Base-by-base conservation (phyloP, 2,329 filamentous ascomycete species). In the Magnaporthiopsis poae region DNA sequence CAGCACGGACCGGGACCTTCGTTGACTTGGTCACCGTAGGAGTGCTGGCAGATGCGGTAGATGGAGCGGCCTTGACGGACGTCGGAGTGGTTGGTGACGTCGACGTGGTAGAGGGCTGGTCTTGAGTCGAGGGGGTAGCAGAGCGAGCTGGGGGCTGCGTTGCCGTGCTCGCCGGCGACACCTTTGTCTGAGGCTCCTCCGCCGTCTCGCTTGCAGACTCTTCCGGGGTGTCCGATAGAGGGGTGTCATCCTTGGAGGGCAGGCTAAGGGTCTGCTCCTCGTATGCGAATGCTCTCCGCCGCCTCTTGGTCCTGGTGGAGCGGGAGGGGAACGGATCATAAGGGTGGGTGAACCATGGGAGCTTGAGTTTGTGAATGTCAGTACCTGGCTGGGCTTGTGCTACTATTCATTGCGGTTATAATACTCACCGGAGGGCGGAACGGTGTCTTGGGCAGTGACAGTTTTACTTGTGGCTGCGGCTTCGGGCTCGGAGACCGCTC, bases 291-390 rank as follows among this genome's bases (percentile, higher is more conserved):
- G 73, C 69, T 65, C 74, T 75, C 68, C 74, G 74, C 70, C 77
- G 81, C 74, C 80, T 81, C 69, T 77, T 79, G 52, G 77, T 75
- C 71, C 76, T 80, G 15, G 76, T 60, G 52, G 74, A 70, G 70
- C 75, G 78, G 3, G 71, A 71, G 15, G 86, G 85, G 71, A 86
- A 88, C 12, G 78, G 76, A 35, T 75, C 71, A 39, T 84, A 81
- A 3, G 83, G 82, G 39, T 75, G 75, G 0, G 85, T 86, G 33
- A 80, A 71, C 85, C 86, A 88, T 12, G 86, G 86, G 12, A 88
- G 76, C 84, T 87, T 66, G 27, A 68, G 27, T 61, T 25, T n/a
- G 21, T n/a, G 21, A 15, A 15, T 56, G 67, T 79, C 69, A 79
- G 74, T 33, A n/a, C 31, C 8, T 11, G n/a, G n/a, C 31, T 15